A percentile compares a stretch with the other conserved stretches of the same genome.
phyloP scores from a whole-genome alignment of 257 asterid genomes.

The Solanum gracilifrons region DNA sequence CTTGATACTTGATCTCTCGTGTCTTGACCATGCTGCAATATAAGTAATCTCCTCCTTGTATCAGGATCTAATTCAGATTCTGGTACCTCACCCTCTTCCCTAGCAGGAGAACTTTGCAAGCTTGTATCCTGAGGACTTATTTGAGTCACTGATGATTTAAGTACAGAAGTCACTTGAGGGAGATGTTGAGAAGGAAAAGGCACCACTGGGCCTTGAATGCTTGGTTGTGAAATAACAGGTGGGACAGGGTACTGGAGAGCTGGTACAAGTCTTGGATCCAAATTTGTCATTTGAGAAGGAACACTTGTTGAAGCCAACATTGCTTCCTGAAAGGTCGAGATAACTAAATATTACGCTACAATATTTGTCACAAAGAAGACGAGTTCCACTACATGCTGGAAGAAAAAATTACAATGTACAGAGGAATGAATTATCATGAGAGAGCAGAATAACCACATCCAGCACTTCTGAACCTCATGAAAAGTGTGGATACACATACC shows the following conservation, averaged over 20 bases:
- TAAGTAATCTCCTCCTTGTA: constrained; percentile 91
- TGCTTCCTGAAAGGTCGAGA: constrained; percentile 54
- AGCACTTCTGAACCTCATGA: not conserved
- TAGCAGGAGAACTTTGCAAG: constrained; percentile 74
- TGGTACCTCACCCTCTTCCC: constrained; percentile 98
- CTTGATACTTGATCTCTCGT: constrained; percentile 62
- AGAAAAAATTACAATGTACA: not conserved
- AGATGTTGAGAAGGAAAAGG: constrained; percentile 54
- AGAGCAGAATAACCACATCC: not conserved
- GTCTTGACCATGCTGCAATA: constrained; percentile 96
- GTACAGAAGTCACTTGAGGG: constrained; percentile 43
- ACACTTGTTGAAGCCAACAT: constrained; percentile 50
- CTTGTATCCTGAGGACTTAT: constrained; percentile 44
- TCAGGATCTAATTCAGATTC: constrained; percentile 99
- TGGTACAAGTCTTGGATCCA: constrained; percentile 51
- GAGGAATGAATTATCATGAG: not conserved
- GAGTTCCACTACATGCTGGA: not conserved
- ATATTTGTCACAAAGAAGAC: not conserved
- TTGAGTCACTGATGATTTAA: constrained; percentile 45
- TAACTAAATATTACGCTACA: not conserved
- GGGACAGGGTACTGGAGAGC: constrained; percentile 34
- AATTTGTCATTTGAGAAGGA: constrained; percentile 33
- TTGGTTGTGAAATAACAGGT: constrained; percentile 36
- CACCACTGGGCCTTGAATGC: constrained; percentile 40
- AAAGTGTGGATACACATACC: not conserved